Evolutionary conservation across 306 rosid genomes (phyloP), one percentile per base, ranked within the genome.

Genomic region (Clitoria ternatea): DNA sequence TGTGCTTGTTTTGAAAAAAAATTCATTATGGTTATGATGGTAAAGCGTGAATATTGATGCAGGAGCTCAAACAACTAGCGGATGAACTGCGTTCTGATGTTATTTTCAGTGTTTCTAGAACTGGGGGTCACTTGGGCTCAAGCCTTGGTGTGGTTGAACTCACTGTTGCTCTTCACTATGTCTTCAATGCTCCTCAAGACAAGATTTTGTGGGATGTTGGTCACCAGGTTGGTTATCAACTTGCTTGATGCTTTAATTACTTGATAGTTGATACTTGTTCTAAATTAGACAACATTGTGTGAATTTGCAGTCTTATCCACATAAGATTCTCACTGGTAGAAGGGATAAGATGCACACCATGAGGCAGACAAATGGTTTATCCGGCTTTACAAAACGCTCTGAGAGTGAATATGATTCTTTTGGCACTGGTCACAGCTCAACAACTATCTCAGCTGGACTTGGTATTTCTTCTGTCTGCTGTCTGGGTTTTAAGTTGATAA

Each of bases 81-180:
- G 99, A 95, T 75, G 97, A 95, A 74, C 69, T 95, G 22, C 85
- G 97, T 64, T 95, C 96, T 17, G 99, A 95, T 79, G 96, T 95
- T 47, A 91, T 95, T 81, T 91, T 95, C 82, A 91, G 88, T 33
- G 99, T 95, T 76, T 91, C 96, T 0, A 91, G 82, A 80, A 95
- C 99, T 19, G 99, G 99, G n/a, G 99, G 97, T 12, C 99, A 95
- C 82, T 49, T 91, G 15, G 99, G 99, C 23, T 95, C 99, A 43
- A 91, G 96, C 81, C 92, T 91, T 55, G 99, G 99, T 73, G 97
- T 94, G 35, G 96, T 94, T 7, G 97, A 94, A 80, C 96, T 91
- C 70, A 91, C 99, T 55, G 97, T 94, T 70, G 99, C 99, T 50
- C 96, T 94, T 44, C 99, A 91, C 60, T 94, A 85, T 76, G 96